These are phyloP conservation scores for Acidomyces sp. DNA, from an alignment of 495 filamentous ascomycete species.

Conservation along the genomic window DNA sequence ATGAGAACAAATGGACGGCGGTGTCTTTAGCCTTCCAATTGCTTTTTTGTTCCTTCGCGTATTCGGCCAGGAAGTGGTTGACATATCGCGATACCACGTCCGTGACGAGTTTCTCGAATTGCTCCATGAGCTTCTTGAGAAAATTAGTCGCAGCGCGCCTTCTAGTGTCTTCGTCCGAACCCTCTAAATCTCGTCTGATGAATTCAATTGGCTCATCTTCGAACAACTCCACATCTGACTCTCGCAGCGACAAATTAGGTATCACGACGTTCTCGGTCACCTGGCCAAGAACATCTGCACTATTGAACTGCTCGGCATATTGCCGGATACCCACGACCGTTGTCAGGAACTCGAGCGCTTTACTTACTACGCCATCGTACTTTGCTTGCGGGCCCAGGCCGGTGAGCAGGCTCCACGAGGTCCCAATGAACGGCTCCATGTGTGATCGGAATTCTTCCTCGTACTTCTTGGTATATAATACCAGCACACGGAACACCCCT, in stretches of 20 bases:
- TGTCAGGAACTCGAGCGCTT: slow-evolving; percentile 84
- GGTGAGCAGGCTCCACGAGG: slow-evolving; percentile 82
- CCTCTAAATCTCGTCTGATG: slow-evolving; percentile 88
- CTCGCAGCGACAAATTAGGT: slow-evolving; percentile 78
- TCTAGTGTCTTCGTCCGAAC: slow-evolving; percentile 86
- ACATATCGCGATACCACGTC: slow-evolving; percentile 69
- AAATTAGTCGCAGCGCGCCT: slow-evolving; percentile 90
- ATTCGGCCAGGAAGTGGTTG: slow-evolving; percentile 58
- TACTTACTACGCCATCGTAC: slow-evolving; percentile 91
- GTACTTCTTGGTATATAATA: slow-evolving; percentile 82
- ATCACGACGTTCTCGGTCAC: slow-evolving; percentile 91
- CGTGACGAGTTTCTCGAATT: slow-evolving; percentile 75
- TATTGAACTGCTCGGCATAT: slow-evolving; percentile 77
- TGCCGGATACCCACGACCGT: slow-evolving; percentile 62
- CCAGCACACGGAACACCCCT: slow-evolving; percentile 78
- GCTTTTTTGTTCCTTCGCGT: slow-evolving; percentile 49
- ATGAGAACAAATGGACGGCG: slow-evolving; percentile 84
- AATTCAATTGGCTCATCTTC: slow-evolving; percentile 99
- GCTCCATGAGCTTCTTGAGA: slow-evolving; percentile 68
- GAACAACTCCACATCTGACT: slow-evolving; percentile 87
- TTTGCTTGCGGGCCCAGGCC: slow-evolving; percentile 74
- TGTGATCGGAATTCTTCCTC: slow-evolving; percentile 77
- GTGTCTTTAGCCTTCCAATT: slow-evolving; percentile 98
- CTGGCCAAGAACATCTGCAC: slow-evolving; percentile 56
- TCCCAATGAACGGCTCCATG: slow-evolving; percentile 68